Evolutionary conservation across 352 stramenopile species (phyloP).

Genomic region (Phytopythium delawarense): DNA sequence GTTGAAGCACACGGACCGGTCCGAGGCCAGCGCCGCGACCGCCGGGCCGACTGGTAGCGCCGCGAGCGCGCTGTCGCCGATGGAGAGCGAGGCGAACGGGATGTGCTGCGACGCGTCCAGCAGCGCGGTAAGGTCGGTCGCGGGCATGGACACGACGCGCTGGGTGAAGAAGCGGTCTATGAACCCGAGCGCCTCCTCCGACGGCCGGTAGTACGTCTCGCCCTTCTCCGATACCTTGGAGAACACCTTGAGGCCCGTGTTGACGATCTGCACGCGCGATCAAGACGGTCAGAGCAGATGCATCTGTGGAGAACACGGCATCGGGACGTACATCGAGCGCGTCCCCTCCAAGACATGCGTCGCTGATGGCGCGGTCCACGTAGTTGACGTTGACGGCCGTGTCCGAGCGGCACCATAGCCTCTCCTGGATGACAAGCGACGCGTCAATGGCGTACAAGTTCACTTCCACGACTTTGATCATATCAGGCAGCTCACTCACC

Average conservation of each 20-base stretch:
- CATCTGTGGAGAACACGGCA: neutral
- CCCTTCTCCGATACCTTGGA: constrained; percentile 65
- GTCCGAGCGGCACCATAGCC: constrained; percentile 78
- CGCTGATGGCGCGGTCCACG: constrained; percentile 63
- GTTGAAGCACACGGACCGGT: constrained; percentile 58
- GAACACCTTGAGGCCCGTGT: constrained; percentile 90
- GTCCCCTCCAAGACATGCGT: constrained; percentile 60
- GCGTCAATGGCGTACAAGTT: neutral
- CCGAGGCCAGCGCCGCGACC: constrained; percentile 38
- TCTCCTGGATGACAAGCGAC: constrained; percentile 14
- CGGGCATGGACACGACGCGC: constrained; percentile 44
- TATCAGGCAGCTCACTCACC: constrained; percentile 13
- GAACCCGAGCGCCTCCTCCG: constrained; percentile 82
- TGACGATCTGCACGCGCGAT: constrained; percentile 71
- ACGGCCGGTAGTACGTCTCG: constrained; percentile 80
- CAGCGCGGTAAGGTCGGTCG: constrained; percentile 42
- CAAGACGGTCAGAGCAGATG: neutral
- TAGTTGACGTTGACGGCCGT: constrained; percentile 74
- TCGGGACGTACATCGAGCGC: constrained; percentile 45
- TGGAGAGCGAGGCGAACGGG: constrained; percentile 39
- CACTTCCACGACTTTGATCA: too few species aligned
- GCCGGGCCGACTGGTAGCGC: constrained; percentile 45
- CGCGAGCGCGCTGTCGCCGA: constrained; percentile 26
- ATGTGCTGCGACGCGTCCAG: constrained; percentile 54
- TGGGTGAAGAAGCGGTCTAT: constrained; percentile 88